Evolutionary conservation across 805 yeast genomes (phyloP), one percentile per base, ranked within the genome.

Genomic region (Saturnispora diversa): DNA sequence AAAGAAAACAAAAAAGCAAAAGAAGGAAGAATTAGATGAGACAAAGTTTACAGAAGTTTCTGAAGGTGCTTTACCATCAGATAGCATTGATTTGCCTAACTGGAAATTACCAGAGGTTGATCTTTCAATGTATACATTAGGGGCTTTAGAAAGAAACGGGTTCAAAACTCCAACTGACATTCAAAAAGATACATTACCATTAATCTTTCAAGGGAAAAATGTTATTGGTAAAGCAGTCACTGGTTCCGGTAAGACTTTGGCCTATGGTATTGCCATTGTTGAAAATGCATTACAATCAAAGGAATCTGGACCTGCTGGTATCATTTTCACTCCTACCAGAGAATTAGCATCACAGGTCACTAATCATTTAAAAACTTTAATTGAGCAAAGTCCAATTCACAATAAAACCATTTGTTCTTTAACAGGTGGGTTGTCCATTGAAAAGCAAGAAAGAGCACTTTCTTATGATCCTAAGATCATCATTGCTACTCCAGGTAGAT

Each of bases 231-330:
- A 90, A 56, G 98, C 98, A 12, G 81, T 92, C 9, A 92, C 98
- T 1, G 98, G 98, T 58, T 84, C 95, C 1, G 98, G 98, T 69
- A 92, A 92, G 58, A 92, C 98, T 0, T 66, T 88, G 43, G 99
- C 98, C 0, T 92, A 85, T 59, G 96, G 96, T 34, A 75, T 92
- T 21, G 97, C 98, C 8, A 80, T 94, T 22, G 59, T 92, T 45
- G 95, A 90, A 54, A 74, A 69, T 44, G 72, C 74, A 44, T 37
- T 34, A 7, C 31, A 37, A 6, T 33, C 25, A 3, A 38, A 25
- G 6, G 56, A 52, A 13, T 31, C 37, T 9, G 51, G 43, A 26
- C 88, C 95, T 3, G 64, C 77, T 4, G 97, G 87, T 4, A 65
- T 92, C 10, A 74, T 92, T 22, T 83, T 92, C 54, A 82, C 95